Evolutionary conservation across 2,329 filamentous ascomycete genomes (phyloP), one percentile per base, ranked within the genome.

Genomic region (Coniochaeta sp.): DNA sequence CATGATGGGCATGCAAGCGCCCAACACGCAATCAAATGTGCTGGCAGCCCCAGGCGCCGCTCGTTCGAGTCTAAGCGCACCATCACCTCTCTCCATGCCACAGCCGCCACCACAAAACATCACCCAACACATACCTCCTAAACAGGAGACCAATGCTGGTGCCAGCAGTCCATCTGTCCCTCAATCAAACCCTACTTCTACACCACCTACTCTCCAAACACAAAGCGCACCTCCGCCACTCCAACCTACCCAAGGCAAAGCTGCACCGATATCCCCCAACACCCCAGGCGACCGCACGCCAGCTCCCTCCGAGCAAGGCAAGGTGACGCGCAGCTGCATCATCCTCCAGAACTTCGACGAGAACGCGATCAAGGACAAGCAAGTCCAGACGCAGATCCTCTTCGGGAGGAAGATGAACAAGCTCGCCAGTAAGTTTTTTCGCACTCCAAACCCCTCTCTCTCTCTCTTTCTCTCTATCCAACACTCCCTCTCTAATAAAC

Each of bases 341-440:
- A 80, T 86, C 57, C 78, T 84, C 34, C 83, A 85, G 59, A 85
- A 84, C 64, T 86, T 86, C 67, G 77, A 86, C 66, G 78, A 83
- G 52, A 76, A 79, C 57, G 79, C 79, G 55, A 77, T 86, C 62
- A 79, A 79, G 65, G 82, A 86, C 63, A 82, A 81, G 67, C 73
- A 77, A 52, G 74, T 84, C 6, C 83, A 86, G 70, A 84, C 80
- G 14, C 80, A 80, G 62, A 81, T 86, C 58, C 73, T 86, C 24
- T 85, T 86, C 66, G 81, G 81, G 54, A 76, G 81, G 61, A 83
- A 83, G 66, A 85, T 86, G 81, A 78, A 70, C 66, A 83, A 77
- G 64, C 78, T 85, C 44, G 72, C 77, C 26, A 85, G 81, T 84
- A 74, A 70, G 80, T 47, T 40, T 19, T 44, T 52, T 24, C 17